Evolutionary conservation across 208 protist genomes (phyloP).

Genomic region (Angomonas ambiguus): DNA sequence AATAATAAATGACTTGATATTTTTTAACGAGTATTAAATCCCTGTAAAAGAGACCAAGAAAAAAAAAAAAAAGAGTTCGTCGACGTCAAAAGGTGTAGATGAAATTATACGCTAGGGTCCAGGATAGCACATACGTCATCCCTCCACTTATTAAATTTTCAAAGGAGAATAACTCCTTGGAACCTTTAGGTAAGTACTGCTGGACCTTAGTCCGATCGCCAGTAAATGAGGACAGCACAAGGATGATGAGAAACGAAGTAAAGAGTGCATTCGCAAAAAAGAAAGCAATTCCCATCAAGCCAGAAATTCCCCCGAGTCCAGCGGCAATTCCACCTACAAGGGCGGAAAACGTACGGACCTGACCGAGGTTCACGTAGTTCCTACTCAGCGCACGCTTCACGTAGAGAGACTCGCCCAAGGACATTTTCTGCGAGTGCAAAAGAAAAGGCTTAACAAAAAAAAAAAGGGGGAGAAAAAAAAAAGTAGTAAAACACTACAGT

Average conservation of each 20-base stretch:
- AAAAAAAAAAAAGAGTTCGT: neutral
- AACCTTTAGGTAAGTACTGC: constrained; percentile 75
- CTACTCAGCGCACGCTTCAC: constrained; percentile 41
- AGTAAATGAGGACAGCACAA: constrained; percentile 16
- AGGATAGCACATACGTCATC: constrained; percentile 83
- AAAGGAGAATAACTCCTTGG: constrained; percentile 60
- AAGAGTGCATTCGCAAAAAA: constrained; percentile 50
- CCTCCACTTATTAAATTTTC: constrained; percentile 48
- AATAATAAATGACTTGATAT: constrained; percentile 4
- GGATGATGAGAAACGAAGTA: constrained; percentile 50
- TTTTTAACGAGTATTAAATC: constrained; percentile 5
- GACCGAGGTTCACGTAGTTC: constrained; percentile 58
- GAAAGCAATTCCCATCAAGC: constrained; percentile 62
- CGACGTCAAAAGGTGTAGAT: constrained; percentile 78
- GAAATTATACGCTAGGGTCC: constrained; percentile 84
- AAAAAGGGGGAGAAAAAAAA: constrained; percentile 15
- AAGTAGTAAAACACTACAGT: neutral
- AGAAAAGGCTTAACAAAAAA: neutral
- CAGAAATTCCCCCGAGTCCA: constrained; percentile 70
- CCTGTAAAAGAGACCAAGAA: neutral
- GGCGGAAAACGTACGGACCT: constrained; percentile 69
- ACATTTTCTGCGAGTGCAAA: constrained; percentile 7
- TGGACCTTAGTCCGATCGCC: constrained; percentile 46
- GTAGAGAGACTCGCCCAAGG: constrained; percentile 40
- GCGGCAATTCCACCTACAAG: constrained; percentile 71